These are phyloP conservation scores for Phenoliferia sp. DNA, from an alignment of 1,284 basidiomycete species.

Conservation along the genomic window DNA sequence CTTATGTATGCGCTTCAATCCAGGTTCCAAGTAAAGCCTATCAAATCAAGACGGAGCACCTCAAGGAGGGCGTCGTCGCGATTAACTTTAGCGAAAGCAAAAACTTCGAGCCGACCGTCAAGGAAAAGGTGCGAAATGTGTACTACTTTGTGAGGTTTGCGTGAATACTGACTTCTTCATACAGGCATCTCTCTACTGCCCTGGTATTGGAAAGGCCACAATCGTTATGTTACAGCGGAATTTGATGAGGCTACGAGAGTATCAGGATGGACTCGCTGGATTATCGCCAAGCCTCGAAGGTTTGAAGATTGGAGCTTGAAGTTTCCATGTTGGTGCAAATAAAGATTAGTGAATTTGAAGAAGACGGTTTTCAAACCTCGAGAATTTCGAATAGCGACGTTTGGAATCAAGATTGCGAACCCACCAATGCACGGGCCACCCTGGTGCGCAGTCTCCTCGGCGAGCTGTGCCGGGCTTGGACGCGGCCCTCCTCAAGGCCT, in stretches of 20 bases:
- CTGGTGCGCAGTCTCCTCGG: no score
- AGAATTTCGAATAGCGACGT: no score
- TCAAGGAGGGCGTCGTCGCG: constrained; percentile 90
- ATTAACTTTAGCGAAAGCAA: constrained; percentile 92
- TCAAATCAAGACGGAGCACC: constrained; percentile 80
- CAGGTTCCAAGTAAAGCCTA: constrained; percentile 67
- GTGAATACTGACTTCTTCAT: constrained; percentile 14
- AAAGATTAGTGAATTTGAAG: no score
- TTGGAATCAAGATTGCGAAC: no score
- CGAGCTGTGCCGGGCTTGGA: no score
- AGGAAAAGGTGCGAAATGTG: constrained; percentile 64
- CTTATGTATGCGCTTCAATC: no score
- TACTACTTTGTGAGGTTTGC: neutral
- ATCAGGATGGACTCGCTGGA: constrained; percentile 10
- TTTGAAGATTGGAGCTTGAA: no score
- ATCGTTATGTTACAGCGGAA: constrained; percentile 91
- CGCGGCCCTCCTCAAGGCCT: no score
- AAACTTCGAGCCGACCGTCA: constrained; percentile 90
- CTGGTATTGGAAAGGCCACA: constrained; percentile 92
- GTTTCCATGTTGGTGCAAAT: no score
- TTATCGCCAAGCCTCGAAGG: no score
- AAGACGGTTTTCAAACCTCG: no score
- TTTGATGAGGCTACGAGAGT: constrained; percentile 50
- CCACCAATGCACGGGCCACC: no score
- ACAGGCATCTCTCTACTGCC: constrained; percentile 84